Conservation (phyloP, 1,284 basidiomycete species). For the Tilletia indica region DNA sequence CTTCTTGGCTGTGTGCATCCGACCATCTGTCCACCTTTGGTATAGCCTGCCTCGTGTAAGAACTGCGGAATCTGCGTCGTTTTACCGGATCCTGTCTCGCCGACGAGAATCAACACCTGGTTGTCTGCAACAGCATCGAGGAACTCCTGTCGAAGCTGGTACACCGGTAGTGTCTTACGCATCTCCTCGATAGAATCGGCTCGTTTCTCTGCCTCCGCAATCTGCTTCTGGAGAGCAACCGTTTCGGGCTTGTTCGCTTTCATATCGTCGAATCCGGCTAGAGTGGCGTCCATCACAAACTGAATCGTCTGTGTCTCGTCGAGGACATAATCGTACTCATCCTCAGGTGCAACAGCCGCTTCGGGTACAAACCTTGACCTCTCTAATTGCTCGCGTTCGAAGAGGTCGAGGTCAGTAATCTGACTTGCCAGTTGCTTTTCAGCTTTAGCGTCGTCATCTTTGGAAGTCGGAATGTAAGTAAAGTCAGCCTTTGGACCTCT, state of each 20-base stretch:
- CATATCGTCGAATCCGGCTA: constrained; percentile 59
- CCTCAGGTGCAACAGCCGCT: constrained; percentile 44
- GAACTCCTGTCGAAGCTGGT: constrained; percentile 48
- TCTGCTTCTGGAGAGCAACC: constrained; percentile 77
- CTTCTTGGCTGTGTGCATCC: constrained; percentile 98
- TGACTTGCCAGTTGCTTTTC: constrained; percentile 70
- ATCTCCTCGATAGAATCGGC: constrained; percentile 55
- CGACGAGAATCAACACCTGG: constrained; percentile 64
- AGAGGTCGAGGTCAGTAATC: constrained; percentile 88
- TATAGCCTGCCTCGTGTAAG: constrained; percentile 94
- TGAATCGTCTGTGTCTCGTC: constrained; percentile 95
- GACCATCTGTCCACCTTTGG: constrained; percentile 76
- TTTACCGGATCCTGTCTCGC: constrained; percentile 80
- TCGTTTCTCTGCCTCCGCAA: constrained; percentile 77
- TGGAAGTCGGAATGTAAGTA: neutral
- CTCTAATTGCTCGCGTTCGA: constrained; percentile 81
- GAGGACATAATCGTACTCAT: constrained; percentile 91
- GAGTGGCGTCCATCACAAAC: constrained; percentile 78
- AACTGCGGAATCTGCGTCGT: constrained; percentile 98
- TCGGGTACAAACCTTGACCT: constrained; percentile 63
- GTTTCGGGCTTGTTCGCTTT: constrained; percentile 71
- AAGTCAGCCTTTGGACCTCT: neutral
- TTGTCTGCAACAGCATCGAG: constrained; percentile 83
- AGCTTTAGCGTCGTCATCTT: constrained; percentile 67
- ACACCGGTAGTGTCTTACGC: constrained; percentile 51